These are phyloP conservation scores for Metschnikowia anglica DNA, from an alignment of 805 yeast genomes.

Conservation along the genomic window DNA sequence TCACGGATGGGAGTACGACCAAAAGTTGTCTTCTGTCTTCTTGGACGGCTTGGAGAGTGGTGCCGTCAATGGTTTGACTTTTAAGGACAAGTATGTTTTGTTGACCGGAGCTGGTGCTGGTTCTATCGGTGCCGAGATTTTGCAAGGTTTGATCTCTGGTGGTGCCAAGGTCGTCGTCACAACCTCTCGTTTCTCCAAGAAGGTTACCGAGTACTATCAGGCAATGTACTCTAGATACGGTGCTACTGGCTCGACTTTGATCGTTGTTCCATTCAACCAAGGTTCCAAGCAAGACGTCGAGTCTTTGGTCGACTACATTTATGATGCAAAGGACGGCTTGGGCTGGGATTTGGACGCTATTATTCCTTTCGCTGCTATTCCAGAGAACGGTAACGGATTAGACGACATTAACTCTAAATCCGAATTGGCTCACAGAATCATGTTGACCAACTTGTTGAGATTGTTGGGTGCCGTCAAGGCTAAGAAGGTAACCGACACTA, in stretches of 20 bases:
- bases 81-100: constrained; percentile 82
- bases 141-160: constrained; percentile 93
- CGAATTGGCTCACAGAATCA: constrained; percentile 96
- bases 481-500: constrained; percentile 82
- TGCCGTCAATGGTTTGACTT: constrained; percentile 91
- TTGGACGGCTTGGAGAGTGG: constrained; percentile 90
- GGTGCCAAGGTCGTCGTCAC: constrained; percentile 98
- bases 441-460: constrained; percentile 94
- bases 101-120: constrained; percentile 99
- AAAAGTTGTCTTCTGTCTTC: constrained; percentile 69
- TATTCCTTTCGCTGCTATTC: constrained; percentile 98
- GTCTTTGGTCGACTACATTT: constrained; percentile 80
- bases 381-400: constrained; percentile 96
- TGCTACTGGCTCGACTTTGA: constrained; percentile 85
- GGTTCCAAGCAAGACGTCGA: constrained; percentile 94
- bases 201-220: constrained; percentile 95
- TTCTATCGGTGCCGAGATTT: constrained; percentile 95
- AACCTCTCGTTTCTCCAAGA: constrained; percentile 90
- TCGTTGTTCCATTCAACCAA: constrained; percentile 98
- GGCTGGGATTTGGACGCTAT: constrained; percentile 98
- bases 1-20: constrained; percentile 85
- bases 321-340: constrained; percentile 85
- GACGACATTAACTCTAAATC: constrained; percentile 92
- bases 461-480: constrained; percentile 86
- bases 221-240: constrained; percentile 89